Conservation (phyloP, 345 rosid species). For the Psidium guajava region DNA sequence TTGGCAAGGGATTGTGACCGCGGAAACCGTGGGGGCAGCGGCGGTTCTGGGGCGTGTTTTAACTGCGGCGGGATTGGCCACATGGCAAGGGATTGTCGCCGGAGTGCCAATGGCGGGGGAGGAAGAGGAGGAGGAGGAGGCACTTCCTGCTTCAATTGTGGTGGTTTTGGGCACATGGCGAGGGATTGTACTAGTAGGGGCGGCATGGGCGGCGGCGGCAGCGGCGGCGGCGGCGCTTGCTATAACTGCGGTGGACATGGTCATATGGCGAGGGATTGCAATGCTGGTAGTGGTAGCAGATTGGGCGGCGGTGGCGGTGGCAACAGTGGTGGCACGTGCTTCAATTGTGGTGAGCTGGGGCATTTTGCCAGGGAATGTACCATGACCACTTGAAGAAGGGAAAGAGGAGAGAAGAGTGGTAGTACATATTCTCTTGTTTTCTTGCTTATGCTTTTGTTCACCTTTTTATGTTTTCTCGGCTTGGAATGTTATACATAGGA, state of each 20-base stretch:
- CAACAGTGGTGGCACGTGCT: constrained; percentile 5
- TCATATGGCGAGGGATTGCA: constrained; percentile 58
- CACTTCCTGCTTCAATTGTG: constrained; percentile 34
- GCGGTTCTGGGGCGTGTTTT: constrained; percentile 31
- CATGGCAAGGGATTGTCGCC: constrained; percentile 57
- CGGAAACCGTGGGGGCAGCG: constrained; percentile 5
- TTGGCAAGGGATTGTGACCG: constrained; percentile 34
- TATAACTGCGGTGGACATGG: constrained; percentile 52
- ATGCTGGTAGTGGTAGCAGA: constrained; percentile 6
- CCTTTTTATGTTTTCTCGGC: not conserved
- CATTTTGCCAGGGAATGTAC: constrained; percentile 38
- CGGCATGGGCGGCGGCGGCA: constrained; percentile 13
- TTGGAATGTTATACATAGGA: not conserved
- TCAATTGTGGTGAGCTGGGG: constrained; percentile 20
- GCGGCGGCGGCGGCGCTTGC: constrained; percentile 14
- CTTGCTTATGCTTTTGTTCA: not conserved
- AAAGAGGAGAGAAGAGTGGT: not conserved
- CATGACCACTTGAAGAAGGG: not conserved
- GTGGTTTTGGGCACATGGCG: constrained; percentile 33
- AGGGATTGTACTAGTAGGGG: constrained; percentile 31
- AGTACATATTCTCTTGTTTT: constrained; percentile 14
- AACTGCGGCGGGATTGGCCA: constrained; percentile 55
- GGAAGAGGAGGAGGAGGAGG: constrained; percentile 26
- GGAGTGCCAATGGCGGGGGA: constrained; percentile 15
- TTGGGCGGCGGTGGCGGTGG: not conserved